Evolutionary conservation across 2,329 filamentous ascomycete species (phyloP).

Genomic region (Malbranchea zuffiana): DNA sequence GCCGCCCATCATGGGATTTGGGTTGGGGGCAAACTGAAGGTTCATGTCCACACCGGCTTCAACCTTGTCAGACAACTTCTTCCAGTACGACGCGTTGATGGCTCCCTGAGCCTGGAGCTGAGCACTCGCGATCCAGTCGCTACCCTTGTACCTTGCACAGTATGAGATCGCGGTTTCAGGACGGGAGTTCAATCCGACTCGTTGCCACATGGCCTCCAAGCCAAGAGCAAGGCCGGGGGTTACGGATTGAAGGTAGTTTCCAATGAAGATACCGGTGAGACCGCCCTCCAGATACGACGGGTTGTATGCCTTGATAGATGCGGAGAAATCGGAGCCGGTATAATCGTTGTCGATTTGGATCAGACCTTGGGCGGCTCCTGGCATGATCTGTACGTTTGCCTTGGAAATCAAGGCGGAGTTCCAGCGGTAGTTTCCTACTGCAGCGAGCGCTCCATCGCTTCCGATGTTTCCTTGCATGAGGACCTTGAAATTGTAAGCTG

Average conservation of each 20-base stretch:
- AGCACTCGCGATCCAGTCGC: constrained; percentile 85
- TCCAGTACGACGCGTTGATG: constrained; percentile 88
- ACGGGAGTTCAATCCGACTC: constrained; percentile 66
- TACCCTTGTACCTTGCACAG: constrained; percentile 78
- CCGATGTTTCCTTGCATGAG: constrained; percentile 95
- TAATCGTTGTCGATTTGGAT: constrained; percentile 94
- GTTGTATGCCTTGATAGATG: constrained; percentile 86
- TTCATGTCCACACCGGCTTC: constrained; percentile 94
- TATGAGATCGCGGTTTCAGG: constrained; percentile 90
- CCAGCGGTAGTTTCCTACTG: constrained; percentile 91
- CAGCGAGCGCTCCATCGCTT: constrained; percentile 77
- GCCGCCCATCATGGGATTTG: constrained; percentile 61
- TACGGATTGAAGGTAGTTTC: constrained; percentile 86
- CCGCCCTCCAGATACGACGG: constrained; percentile 88
- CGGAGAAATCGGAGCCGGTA: constrained; percentile 82
- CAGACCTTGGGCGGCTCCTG: constrained; percentile 69
- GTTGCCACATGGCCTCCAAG: constrained; percentile 89
- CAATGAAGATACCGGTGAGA: constrained; percentile 88
- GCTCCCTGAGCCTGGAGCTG: constrained; percentile 83
- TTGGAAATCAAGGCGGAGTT: constrained; percentile 70
- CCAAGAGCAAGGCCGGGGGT: constrained; percentile 80
- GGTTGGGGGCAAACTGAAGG: constrained; percentile 62
- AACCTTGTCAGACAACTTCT: constrained; percentile 81
- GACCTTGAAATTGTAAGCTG: constrained; percentile 45
- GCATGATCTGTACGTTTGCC: constrained; percentile 73